Evolutionary conservation across 805 yeast species (phyloP).

Genomic region (Spathaspora hagerdaliae): DNA sequence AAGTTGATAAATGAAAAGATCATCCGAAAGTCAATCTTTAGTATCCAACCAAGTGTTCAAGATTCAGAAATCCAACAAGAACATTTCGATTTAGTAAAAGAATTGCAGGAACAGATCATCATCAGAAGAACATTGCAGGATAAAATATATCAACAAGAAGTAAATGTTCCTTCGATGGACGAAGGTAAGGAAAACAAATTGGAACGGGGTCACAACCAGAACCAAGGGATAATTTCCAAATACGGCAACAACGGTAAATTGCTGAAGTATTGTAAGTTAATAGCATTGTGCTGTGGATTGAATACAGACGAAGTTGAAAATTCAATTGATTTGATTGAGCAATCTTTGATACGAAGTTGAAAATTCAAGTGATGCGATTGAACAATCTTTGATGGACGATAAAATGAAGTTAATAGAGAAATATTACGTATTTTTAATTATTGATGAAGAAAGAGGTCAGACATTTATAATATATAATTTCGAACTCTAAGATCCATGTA

Average conservation of each 20-base stretch:
- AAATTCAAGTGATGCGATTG: neutral
- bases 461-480: too few relatives aligned
- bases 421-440: too few relatives aligned
- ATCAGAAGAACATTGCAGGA: conserved; percentile 15
- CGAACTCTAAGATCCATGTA: too few relatives aligned
- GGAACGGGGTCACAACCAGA: conserved; percentile 4
- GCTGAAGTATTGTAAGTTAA: conserved; percentile 36
- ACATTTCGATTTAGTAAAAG: conserved; percentile 17
- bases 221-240: neutral
- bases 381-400: neutral
- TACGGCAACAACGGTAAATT: conserved; percentile 6
- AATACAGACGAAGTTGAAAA: conserved; percentile 35
- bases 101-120: conserved; percentile 24
- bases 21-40: neutral
- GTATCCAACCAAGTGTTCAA: neutral
- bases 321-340: conserved; percentile 40
- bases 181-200: conserved; percentile 12
- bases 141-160: conserved; percentile 15
- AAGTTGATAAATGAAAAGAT: neutral
- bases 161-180: conserved; percentile 17
- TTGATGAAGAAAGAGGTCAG: too few relatives aligned
- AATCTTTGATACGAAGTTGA: conserved; percentile 24
- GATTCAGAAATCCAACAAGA: conserved; percentile 3
- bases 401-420: neutral
- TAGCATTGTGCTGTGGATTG: conserved; percentile 42